Evolutionary conservation across 768 basidiomycete species (phyloP).

Genomic region (Suillus sp.): DNA sequence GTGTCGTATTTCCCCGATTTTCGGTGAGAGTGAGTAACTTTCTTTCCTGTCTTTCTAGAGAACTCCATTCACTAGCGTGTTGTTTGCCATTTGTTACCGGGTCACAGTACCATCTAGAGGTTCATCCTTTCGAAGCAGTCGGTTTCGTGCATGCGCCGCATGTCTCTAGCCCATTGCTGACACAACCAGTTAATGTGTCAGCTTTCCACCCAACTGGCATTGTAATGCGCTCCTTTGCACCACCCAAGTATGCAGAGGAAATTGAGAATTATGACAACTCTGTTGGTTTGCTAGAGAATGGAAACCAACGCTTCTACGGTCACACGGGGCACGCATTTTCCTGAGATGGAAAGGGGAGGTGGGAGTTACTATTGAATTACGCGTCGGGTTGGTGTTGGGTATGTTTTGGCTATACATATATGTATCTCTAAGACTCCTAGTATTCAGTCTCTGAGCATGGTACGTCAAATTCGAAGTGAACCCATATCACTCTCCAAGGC

Average conservation of each 20-base stretch:
- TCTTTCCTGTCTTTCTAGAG: neutral
- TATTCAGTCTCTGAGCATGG: neutral
- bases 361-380: neutral
- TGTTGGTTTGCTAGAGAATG: slow-evolving; percentile 55
- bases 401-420: neutral
- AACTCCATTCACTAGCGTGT: neutral
- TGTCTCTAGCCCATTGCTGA: slow-evolving; percentile 36
- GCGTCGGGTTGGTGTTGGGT: neutral
- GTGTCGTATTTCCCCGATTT: slow-evolving; percentile 47
- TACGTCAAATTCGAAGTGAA: neutral
- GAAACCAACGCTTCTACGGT: slow-evolving; percentile 52
- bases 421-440: neutral
- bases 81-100: neutral
- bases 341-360: neutral
- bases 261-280: slow-evolving; percentile 53
- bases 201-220: slow-evolving; percentile 43
- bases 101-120: slow-evolving; percentile 46
- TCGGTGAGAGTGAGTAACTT: slow-evolving; percentile 45
- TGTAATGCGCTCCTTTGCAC: slow-evolving; percentile 46
- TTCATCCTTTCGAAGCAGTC: slow-evolving; percentile 44
- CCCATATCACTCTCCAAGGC: slow-evolving; percentile 20
- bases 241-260: slow-evolving; percentile 51
- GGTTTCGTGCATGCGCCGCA: slow-evolving; percentile 40
- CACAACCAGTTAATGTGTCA: slow-evolving; percentile 42
- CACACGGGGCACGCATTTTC: slow-evolving; percentile 14